phyloP scores from a whole-genome alignment of 2,329 filamentous ascomycete species.

The Colletotrichum viniferum region DNA sequence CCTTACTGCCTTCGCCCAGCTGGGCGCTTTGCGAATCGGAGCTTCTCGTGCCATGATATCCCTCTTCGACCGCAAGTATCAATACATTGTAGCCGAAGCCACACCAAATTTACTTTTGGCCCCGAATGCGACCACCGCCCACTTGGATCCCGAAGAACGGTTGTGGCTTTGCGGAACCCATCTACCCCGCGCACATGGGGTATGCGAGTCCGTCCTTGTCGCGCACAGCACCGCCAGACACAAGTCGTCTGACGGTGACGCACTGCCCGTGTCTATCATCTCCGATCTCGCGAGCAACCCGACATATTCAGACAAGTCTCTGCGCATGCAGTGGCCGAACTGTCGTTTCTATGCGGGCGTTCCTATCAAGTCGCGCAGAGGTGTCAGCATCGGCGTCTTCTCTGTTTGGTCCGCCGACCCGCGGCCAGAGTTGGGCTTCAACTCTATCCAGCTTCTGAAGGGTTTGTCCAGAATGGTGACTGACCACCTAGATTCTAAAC shows the following conservation, averaged over 20 bases:
- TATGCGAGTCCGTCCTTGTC: slow-evolving; percentile 32
- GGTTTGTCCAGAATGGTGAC: slow-evolving; percentile 35
- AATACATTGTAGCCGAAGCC: slow-evolving; percentile 57
- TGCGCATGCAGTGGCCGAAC: too few species aligned
- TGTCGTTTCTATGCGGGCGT: slow-evolving; percentile 45
- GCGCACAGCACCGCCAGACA: background rate
- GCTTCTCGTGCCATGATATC: slow-evolving; percentile 48
- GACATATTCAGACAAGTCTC: too few species aligned
- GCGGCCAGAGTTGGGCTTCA: slow-evolving; percentile 28
- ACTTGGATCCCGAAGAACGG: background rate
- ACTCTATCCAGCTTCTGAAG: slow-evolving; percentile 30
- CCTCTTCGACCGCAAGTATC: slow-evolving; percentile 52
- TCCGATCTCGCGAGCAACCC: slow-evolving; percentile 30
- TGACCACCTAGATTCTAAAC: slow-evolving; percentile 37
- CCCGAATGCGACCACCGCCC: slow-evolving; percentile 19
- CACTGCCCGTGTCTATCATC: slow-evolving; percentile 37
- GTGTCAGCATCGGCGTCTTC: slow-evolving; percentile 47
- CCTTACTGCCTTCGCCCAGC: slow-evolving; percentile 55
- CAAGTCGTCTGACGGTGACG: background rate
- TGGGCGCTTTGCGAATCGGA: slow-evolving; percentile 48
- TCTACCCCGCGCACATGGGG: slow-evolving; percentile 29
- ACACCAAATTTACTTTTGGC: slow-evolving; percentile 43
- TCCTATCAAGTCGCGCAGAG: slow-evolving; percentile 41
- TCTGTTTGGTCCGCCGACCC: slow-evolving; percentile 36
- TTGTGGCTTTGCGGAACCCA: slow-evolving; percentile 30